Percentiles rank a stretch among this genome's conserved stretches.
These are phyloP conservation scores for Pythium periplocum DNA, from an alignment of 352 stramenopile genomes.

Conservation along the genomic window DNA sequence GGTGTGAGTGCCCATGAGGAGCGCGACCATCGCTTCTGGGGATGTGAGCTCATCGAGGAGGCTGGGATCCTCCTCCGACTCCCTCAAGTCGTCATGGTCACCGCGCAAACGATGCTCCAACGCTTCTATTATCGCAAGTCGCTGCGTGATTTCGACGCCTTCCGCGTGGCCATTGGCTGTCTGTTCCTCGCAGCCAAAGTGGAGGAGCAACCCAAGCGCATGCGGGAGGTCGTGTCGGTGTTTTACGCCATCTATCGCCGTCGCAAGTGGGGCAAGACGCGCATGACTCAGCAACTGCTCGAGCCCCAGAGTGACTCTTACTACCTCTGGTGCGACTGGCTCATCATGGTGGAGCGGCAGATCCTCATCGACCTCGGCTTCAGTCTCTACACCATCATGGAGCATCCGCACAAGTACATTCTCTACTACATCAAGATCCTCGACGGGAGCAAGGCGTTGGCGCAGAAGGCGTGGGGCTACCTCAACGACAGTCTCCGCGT, in stretches of 20 bases:
- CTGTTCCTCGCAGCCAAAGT: conserved; percentile 89
- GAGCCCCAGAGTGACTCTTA: conserved; percentile 58
- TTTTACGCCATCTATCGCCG: conserved; percentile 86
- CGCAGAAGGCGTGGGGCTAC: conserved; percentile 86
- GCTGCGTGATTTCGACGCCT: conserved; percentile 83
- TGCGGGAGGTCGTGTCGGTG: conserved; percentile 80
- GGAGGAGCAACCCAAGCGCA: conserved; percentile 79
- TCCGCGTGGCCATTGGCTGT: conserved; percentile 84
- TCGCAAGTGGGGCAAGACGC: conserved; percentile 49
- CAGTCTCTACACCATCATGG: conserved; percentile 88
- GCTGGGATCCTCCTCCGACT: conserved; percentile 80
- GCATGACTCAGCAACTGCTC: conserved; percentile 57
- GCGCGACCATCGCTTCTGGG: conserved; percentile 72
- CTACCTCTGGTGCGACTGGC: conserved; percentile 71
- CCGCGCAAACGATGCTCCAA: conserved; percentile 88
- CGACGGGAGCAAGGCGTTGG: conserved; percentile 57
- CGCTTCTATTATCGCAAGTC: conserved; percentile 89
- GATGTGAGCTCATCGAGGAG: conserved; percentile 90
- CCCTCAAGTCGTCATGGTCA: conserved; percentile 88
- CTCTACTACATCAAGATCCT: conserved; percentile 91
- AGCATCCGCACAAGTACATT: conserved; percentile 93
- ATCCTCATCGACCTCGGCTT: conserved; percentile 92
- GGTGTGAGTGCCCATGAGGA: conserved; percentile 31
- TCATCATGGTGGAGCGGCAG: conserved; percentile 85
- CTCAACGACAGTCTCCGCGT: conserved; percentile 87